phyloP scores from a whole-genome alignment of 306 rosid genomes.

The Rosa lucieae region DNA sequence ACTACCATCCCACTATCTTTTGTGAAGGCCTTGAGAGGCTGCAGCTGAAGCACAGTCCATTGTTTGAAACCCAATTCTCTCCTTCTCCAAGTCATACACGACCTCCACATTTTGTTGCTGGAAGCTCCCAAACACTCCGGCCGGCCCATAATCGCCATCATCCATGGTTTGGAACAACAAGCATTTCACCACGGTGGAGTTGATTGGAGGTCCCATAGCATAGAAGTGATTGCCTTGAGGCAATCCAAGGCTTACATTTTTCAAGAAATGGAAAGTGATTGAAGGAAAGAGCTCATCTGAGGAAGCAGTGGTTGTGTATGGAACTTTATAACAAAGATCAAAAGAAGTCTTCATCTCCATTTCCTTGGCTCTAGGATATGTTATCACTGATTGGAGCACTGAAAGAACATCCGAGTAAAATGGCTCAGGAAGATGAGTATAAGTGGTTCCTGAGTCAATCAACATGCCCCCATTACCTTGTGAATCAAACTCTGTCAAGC shows the following conservation, averaged over 20 bases:
- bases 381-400: constrained; percentile 28
- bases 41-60: constrained; percentile 54
- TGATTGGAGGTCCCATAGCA: constrained; percentile 51
- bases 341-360: constrained; percentile 41
- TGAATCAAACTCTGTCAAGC: constrained; percentile 46
- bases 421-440: constrained; percentile 54
- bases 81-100: constrained; percentile 52
- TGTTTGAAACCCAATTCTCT: constrained; percentile 45
- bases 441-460: constrained; percentile 61
- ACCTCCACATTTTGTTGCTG: constrained; percentile 59
- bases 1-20: not conserved
- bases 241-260: constrained; percentile 42
- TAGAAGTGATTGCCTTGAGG: constrained; percentile 46
- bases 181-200: constrained; percentile 48
- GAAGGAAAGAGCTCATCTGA: constrained; percentile 32
- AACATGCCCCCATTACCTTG: constrained; percentile 54
- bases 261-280: constrained; percentile 46
- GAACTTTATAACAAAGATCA: constrained; percentile 51
- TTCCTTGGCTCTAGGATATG: constrained; percentile 45
- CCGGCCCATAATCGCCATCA: constrained; percentile 40
- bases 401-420: constrained; percentile 49
- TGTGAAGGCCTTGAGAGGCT: constrained; percentile 27
- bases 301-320: constrained; percentile 14
- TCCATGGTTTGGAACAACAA: constrained; percentile 50
- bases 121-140: constrained; percentile 59